Base-by-base conservation (phyloP, 208 protist species). In the Herpetomonas tarakana region DNA sequence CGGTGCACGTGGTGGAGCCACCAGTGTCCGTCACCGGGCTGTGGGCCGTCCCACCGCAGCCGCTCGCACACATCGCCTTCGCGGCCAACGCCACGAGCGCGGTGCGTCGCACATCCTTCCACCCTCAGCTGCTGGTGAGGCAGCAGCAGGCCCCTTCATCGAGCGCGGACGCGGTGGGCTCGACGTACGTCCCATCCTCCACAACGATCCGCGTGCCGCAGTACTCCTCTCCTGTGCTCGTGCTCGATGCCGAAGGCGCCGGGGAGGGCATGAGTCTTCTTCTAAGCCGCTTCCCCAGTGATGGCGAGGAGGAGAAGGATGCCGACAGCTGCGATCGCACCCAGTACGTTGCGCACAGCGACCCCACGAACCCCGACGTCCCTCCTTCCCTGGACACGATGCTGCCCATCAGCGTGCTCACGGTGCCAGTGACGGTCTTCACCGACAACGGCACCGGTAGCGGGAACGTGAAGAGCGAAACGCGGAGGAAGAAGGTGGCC, bases 251-350 rank as follows among this genome's bases (percentile, higher is more conserved):
- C 6, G 54, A 69, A 2, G 74, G 77, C 7, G 54, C 85, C 3
- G 56, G 68, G 50, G 59, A 64, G 3, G 83, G 83, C 12, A 91
- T 91, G 83, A 67, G 68, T 26, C 54, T 85, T 16, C 74, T 90
- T 3, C 74, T 90, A 9, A 75, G 67, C 52, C 67, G 58, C 25
- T 55, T 75, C 39, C 52, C 31, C 12, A 30, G 27, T 14, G 21
- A 25, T 52, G 25, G 19, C 50, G 14, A 55, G 19, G 24, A 21
- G 19, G 50, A 38, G 19, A 24, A 3, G 50, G n/a, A 11, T 18
- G 44, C 11, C 16, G 29, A 27, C 25, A 6, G 58, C 29, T 90
- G 83, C 66, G 58, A 58, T 19, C 72, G 83, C 18, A 28, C 50
- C 21, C 78, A 90, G 62, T 61, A 46, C 12, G 29, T 67, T 2